A percentile compares a stretch with the other conserved stretches of the same genome.
phyloP scores from a whole-genome alignment of 2,329 filamentous ascomycete genomes.

The Rhytidhysteron rufulum region DNA sequence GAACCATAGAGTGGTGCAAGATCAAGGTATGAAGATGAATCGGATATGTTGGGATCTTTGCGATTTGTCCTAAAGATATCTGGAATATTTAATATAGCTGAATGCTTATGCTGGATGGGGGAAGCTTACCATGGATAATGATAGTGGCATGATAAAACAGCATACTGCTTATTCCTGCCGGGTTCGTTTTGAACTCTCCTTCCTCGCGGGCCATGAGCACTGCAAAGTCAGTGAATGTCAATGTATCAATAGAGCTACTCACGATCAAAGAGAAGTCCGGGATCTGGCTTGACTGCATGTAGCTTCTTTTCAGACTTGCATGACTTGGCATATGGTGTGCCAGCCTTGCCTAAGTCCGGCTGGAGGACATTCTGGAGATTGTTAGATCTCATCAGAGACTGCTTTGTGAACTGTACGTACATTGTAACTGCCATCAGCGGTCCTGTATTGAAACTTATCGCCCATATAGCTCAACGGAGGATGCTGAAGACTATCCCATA shows the following conservation, averaged over 20 bases:
- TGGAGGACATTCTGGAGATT: conserved; percentile 53
- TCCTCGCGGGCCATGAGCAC: conserved; percentile 17
- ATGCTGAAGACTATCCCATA: conserved; percentile 41
- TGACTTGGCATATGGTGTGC: conserved; percentile 60
- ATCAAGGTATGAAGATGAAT: conserved; percentile 47
- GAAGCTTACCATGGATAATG: conserved; percentile 48
- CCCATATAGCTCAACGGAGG: conserved; percentile 33
- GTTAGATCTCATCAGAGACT: conserved; percentile 55
- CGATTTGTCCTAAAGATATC: conserved; percentile 43
- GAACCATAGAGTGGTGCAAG: conserved; percentile 44
- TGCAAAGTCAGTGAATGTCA: conserved; percentile 5
- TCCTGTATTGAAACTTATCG: conserved; percentile 33
- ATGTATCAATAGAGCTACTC: neutral
- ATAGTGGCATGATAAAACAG: conserved; percentile 50
- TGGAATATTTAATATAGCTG: conserved; percentile 4
- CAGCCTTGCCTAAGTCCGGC: conserved; percentile 58
- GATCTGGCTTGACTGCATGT: conserved; percentile 56
- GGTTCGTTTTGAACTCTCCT: conserved; percentile 30
- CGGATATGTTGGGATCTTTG: conserved; percentile 29
- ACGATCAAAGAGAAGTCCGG: conserved; percentile 59
- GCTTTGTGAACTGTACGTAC: conserved; percentile 44
- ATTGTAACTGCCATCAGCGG: conserved; percentile 41
- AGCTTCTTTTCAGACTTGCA: conserved; percentile 53
- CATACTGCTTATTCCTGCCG: conserved; percentile 44
- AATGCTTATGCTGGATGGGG: no score